A percentile compares a stretch with the other conserved stretches of the same genome.
Evolutionary conservation across 2,329 filamentous ascomycete species (phyloP).

Genomic region (Lasiodiplodia sp.): DNA sequence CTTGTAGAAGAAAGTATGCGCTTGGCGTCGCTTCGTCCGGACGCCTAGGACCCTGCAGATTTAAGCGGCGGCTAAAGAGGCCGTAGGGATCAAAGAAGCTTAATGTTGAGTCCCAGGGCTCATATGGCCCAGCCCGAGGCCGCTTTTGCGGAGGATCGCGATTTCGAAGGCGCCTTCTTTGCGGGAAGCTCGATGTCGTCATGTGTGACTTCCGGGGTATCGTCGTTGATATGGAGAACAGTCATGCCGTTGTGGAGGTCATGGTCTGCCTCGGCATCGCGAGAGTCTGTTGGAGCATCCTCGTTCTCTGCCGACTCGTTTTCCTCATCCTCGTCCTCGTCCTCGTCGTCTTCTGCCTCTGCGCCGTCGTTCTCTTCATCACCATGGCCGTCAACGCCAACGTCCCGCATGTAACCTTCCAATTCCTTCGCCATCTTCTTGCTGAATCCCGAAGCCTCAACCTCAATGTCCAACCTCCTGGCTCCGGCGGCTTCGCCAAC

Average conservation of each 20-base stretch:
- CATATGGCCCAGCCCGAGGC: slow-evolving; percentile 32
- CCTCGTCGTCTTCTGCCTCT: slow-evolving; percentile 33
- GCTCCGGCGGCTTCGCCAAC: slow-evolving; percentile 64
- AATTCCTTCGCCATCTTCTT: slow-evolving; percentile 97
- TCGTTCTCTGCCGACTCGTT: slow-evolving; percentile 27
- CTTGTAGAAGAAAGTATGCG: neutral
- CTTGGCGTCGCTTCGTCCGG: neutral
- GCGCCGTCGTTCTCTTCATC: slow-evolving; percentile 36
- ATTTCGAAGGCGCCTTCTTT: slow-evolving; percentile 5
- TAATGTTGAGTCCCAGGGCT: neutral
- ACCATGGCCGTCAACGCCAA: slow-evolving; percentile 63
- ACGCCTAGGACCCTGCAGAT: neutral
- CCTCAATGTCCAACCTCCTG: slow-evolving; percentile 77
- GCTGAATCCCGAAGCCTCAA: slow-evolving; percentile 93
- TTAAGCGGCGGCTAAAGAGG: no score
- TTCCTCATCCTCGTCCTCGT: slow-evolving; percentile 31
- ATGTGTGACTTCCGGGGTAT: slow-evolving; percentile 35
- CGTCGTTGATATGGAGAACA: slow-evolving; percentile 46
- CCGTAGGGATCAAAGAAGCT: neutral
- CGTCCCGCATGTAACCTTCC: slow-evolving; percentile 84
- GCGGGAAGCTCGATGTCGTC: neutral
- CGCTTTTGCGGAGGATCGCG: slow-evolving; percentile 26
- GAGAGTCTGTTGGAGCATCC: neutral
- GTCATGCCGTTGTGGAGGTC: slow-evolving; percentile 39
- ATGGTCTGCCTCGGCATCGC: slow-evolving; percentile 1